Evolutionary conservation across 1,284 basidiomycete species (phyloP), one percentile per base, ranked within the genome.

Genomic region (Leccinum griseonigrum): DNA sequence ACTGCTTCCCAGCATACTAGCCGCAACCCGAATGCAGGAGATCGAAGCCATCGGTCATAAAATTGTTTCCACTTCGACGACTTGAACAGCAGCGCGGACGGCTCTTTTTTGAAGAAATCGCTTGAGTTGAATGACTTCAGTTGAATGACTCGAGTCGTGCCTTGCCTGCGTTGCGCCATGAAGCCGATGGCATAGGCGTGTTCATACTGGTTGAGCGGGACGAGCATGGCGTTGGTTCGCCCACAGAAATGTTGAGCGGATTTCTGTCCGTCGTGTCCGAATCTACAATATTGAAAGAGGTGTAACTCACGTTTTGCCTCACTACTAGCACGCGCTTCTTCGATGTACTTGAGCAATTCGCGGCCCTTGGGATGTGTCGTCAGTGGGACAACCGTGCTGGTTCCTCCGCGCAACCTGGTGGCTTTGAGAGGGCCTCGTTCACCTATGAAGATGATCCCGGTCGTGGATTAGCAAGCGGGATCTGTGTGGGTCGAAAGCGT

Each of bases 141-240:
- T 87, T 94, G 77, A 98, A 99, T 0, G 92, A 85, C 67, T 88
- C 90, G 62, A 95, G 78, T 16, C 84, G 76, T 9, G 64, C 55
- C 26, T 60, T 54, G 2, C 65, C 63, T 9, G 60, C 55, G 7
- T 13, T 62, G 52, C 83, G 75, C 65, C 85, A 84, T 2, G 77
- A 72, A 2, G 85, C 86, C 14, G 85, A 81, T 28, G 94, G 94
- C 68, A 96, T 92, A 59, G 96, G 84, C 0, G 91, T 93, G 64
- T 95, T 92, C 54, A 79, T 98, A 98, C 63, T 96, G 87, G 68
- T 96, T 91, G 3, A 98, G 81, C 0, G 97, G 97, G 1, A 94
- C 88, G n/a, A 98, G 85, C 62, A 98, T 83, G 46, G 90, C 88
- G 31, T 91, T 93, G 0, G 97, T 96, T 28, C 97, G 83, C 55